These are phyloP conservation scores for Citrullus mucosospermus DNA, from an alignment of 306 rosid species.

Conservation along the genomic window DNA sequence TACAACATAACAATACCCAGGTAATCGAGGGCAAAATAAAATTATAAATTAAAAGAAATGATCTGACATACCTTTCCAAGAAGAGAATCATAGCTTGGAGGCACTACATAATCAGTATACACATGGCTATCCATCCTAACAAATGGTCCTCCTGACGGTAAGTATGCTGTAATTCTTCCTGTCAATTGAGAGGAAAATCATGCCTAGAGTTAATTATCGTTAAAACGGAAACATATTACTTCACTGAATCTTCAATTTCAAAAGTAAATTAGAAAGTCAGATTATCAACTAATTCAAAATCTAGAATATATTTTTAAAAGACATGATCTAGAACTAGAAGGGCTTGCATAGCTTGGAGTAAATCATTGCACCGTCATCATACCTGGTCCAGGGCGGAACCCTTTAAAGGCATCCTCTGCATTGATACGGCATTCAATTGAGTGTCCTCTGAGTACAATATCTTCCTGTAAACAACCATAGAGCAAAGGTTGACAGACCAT, in stretches of 20 bases:
- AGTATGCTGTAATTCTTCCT: slow-evolving; percentile 93
- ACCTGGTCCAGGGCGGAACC: slow-evolving; percentile 99
- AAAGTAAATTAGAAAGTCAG: neutral
- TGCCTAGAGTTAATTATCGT: neutral
- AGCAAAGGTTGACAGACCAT: slow-evolving; percentile 13
- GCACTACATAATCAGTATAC: slow-evolving; percentile 94
- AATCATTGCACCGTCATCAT: slow-evolving; percentile 12
- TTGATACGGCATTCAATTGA: slow-evolving; percentile 97
- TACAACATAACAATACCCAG: neutral
- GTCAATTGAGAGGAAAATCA: slow-evolving; percentile 18
- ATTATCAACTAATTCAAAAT: neutral
- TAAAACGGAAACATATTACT: no score
- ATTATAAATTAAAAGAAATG: neutral
- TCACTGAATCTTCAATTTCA: neutral
- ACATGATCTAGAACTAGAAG: neutral
- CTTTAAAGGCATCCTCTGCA: slow-evolving; percentile 96
- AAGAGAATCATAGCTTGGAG: slow-evolving; percentile 97
- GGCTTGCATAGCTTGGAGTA: neutral
- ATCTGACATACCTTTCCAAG: slow-evolving; percentile 61
- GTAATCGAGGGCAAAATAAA: neutral
- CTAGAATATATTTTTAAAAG: neutral
- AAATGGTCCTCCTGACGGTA: slow-evolving; percentile 98
- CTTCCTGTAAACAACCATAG: slow-evolving; percentile 46
- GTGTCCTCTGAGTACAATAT: slow-evolving; percentile 87
- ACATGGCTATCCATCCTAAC: slow-evolving; percentile 99